These are phyloP conservation scores for Xerocomellus chrysenteron DNA, from an alignment of 768 basidiomycete species.

Conservation along the genomic window DNA sequence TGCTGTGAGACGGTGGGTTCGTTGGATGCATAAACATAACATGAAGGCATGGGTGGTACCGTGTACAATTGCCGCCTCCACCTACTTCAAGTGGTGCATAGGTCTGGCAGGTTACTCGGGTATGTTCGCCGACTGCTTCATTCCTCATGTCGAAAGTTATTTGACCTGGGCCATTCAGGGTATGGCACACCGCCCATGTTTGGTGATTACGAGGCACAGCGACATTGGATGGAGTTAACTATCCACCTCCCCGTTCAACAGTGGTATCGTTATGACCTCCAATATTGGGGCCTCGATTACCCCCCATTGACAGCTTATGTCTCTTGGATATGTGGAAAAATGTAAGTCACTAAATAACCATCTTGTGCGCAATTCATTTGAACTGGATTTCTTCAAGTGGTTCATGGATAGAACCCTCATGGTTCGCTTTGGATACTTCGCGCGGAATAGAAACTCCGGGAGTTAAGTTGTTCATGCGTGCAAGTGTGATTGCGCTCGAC, in stretches of 20 bases:
- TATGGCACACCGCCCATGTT: conserved; percentile 74
- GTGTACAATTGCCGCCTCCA: conserved; percentile 48
- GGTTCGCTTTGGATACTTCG: conserved; percentile 71
- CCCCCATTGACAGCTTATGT: conserved; percentile 90
- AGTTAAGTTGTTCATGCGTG: conserved; percentile 79
- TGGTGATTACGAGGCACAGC: conserved; percentile 91
- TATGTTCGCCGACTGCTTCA: conserved; percentile 34
- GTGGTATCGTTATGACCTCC: conserved; percentile 89
- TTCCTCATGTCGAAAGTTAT: not conserved
- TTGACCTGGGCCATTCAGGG: conserved; percentile 40
- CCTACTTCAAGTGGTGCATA: conserved; percentile 64
- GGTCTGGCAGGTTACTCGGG: conserved; percentile 84
- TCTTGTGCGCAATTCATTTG: conserved; percentile 2
- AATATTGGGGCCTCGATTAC: conserved; percentile 95
- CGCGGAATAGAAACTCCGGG: conserved; percentile 67
- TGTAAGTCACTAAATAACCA: conserved; percentile 49
- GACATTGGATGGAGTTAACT: conserved; percentile 95
- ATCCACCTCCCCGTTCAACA: conserved; percentile 66
- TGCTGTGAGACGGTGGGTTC: conserved; percentile 62
- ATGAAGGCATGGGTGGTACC: conserved; percentile 63
- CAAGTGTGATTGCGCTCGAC: conserved; percentile 70
- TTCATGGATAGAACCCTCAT: conserved; percentile 48
- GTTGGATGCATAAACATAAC: conserved; percentile 76
- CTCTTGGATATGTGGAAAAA: conserved; percentile 76
- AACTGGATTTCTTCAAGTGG: conserved; percentile 38